Conservation (phyloP, 2,329 filamentous ascomycete genomes). For the Chlorencoelia australis region DNA sequence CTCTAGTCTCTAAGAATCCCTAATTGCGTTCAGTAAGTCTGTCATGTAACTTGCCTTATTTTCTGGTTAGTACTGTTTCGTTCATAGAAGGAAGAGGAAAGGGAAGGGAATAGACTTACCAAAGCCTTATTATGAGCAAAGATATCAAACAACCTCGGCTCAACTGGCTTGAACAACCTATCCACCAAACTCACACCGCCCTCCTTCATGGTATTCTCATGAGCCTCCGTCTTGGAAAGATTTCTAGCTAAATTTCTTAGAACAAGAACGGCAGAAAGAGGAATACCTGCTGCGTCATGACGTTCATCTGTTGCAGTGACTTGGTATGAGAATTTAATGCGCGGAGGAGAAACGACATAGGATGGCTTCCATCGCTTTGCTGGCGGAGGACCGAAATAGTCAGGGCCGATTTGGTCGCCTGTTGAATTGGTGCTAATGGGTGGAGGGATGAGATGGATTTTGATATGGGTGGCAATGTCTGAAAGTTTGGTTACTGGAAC, state of each 20-base stretch:
- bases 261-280: slow-evolving; percentile 68
- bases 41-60: slow-evolving; percentile 13
- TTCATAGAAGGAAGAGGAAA: slow-evolving; percentile 12
- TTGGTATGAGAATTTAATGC: slow-evolving; percentile 43
- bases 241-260: slow-evolving; percentile 69
- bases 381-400: slow-evolving; percentile 12
- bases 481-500: slow-evolving; percentile 26
- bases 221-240: slow-evolving; percentile 48
- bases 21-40: slow-evolving; percentile 12
- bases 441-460: slow-evolving; percentile 23
- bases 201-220: slow-evolving; percentile 43
- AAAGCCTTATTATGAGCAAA: slow-evolving; percentile 58
- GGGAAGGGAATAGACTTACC: slow-evolving; percentile 31
- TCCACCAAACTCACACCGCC: slow-evolving; percentile 54
- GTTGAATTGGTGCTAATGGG: slow-evolving; percentile 1
- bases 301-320: slow-evolving; percentile 46
- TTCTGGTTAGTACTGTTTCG: background rate
- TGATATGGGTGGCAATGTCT: slow-evolving; percentile 25
- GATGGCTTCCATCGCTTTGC: slow-evolving; percentile 23
- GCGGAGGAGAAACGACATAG: slow-evolving; percentile 35
- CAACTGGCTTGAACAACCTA: slow-evolving; percentile 54
- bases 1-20: slow-evolving; percentile 11
- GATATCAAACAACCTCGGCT: slow-evolving; percentile 56
- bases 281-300: slow-evolving; percentile 62
- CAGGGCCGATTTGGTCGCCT: slow-evolving; percentile 6